Percentiles rank a stretch among this genome's conserved stretches.
These are phyloP conservation scores for Pleurotus eryngii DNA, from an alignment of 768 basidiomycete species.

Conservation along the genomic window DNA sequence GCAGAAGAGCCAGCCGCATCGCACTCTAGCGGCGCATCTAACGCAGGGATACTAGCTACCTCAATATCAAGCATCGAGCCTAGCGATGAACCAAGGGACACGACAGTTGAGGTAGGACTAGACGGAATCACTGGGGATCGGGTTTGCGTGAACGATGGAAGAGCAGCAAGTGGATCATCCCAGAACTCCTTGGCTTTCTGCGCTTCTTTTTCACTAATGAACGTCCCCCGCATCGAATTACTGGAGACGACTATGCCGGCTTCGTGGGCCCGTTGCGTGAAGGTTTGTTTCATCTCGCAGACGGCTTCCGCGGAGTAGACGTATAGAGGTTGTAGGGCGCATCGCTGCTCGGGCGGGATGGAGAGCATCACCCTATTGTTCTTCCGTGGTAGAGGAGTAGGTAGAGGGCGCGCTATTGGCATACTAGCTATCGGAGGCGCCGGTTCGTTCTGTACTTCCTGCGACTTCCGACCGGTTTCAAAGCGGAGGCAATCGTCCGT, in stretches of 20 bases:
- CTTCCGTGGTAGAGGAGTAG: not conserved
- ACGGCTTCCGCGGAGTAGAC: not conserved
- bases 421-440: not conserved
- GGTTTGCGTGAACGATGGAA: not conserved
- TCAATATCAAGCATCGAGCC: not conserved
- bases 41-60: not conserved
- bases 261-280: not conserved
- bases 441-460: not conserved
- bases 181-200: slow-evolving; percentile 3
- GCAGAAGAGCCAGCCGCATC: not conserved
- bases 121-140: not conserved
- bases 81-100: not conserved
- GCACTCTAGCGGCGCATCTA: not conserved
- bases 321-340: not conserved
- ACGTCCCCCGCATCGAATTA: not conserved
- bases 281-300: not conserved
- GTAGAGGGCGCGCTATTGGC: not conserved
- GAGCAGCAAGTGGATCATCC: not conserved
- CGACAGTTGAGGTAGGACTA: not conserved
- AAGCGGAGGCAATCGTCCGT: not conserved
- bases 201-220: not conserved
- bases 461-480: not conserved
- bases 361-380: not conserved
- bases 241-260: not conserved
- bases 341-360: not conserved